Evolutionary conservation across 805 yeast genomes (phyloP).

Genomic region (Cyberlindnera nakhonratchasimensis): DNA sequence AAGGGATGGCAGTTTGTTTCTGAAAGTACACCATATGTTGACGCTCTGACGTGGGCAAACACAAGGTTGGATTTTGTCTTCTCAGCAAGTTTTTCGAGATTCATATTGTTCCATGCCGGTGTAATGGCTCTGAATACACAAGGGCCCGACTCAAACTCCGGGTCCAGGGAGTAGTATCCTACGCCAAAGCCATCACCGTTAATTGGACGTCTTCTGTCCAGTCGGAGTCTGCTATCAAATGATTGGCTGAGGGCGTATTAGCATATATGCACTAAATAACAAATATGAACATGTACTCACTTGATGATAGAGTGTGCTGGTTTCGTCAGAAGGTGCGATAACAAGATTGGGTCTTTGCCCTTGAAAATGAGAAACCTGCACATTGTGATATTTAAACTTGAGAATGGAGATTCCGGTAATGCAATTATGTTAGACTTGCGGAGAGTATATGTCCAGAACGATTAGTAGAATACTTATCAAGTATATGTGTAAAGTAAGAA

Average conservation of each 20-base stretch:
- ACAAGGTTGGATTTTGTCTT: conserved; percentile 82
- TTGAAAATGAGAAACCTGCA: conserved; percentile 91
- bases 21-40: conserved; percentile 89
- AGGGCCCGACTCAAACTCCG: conserved; percentile 66
- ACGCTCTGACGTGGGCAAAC: conserved; percentile 95
- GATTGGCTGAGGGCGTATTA: conserved; percentile 49
- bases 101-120: conserved; percentile 97
- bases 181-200: conserved; percentile 99
- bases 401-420: too few species aligned
- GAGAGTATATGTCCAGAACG: too few species aligned
- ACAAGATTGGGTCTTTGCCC: conserved; percentile 74
- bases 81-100: conserved; percentile 78
- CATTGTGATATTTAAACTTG: conserved; percentile 55
- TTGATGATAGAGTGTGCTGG: conserved; percentile 98
- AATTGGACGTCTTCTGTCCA: conserved; percentile 87
- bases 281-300: conserved; percentile 25
- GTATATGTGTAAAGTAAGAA: neutral
- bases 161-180: conserved; percentile 77
- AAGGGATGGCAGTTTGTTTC: conserved; percentile 99
- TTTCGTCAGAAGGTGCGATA: conserved; percentile 82
- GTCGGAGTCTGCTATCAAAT: conserved; percentile 81
- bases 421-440: too few species aligned
- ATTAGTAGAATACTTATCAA: too few species aligned
- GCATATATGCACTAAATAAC: neutral
- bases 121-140: conserved; percentile 94